Base-by-base conservation (phyloP, 2,329 filamentous ascomycete genomes). In the Plenodomus biglobosus region DNA sequence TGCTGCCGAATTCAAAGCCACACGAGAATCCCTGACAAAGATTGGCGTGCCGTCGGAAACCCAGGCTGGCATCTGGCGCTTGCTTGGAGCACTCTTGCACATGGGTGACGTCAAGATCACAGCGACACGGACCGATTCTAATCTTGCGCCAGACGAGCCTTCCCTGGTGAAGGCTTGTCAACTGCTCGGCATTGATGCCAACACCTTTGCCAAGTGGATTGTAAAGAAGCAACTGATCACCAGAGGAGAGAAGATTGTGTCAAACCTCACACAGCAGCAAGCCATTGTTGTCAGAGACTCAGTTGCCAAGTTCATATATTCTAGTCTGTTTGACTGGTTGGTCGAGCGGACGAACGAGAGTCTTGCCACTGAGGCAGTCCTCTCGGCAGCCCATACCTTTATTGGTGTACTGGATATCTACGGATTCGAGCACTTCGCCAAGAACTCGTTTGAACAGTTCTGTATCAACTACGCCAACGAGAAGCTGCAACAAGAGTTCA, bases 401-500 rank as follows among this genome's bases (percentile, higher is more conserved):
- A 99, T 99, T 64, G 94, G 94, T 73, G 94, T 99, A 40, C 83
- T 99, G 56, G 94, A 99, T 89, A 99, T 99, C 61, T 97, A 97
- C 74, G 92, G 92, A 56, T 99, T 99, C 68, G 94, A 99, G 73
- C 94, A 97, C 75, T 99, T 99, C 68, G 92, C 94, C 54, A 97
- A 96, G 80, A 99, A 99, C 77, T 99, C 94, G 0, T 99, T 99
- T 65, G 94, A 99, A 73, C 94, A 99, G 73, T 99, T 99, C 75
- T 99, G 94, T 76, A 99, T 99, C 82, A 99, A 99, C 75, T 99
- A 99, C 68, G 94, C 94, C 75, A 99, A 99, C 74, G 94, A 99
- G 75, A 99, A 99, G 76, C 79, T 99, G 45, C 94, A 99, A 71
- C 94, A 99, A 72, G 92, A 97, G 72, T 99, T 99, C 80, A 99